These are phyloP conservation scores for Ustilago loliicola DNA, from an alignment of 1,284 basidiomycete genomes.

Conservation along the genomic window DNA sequence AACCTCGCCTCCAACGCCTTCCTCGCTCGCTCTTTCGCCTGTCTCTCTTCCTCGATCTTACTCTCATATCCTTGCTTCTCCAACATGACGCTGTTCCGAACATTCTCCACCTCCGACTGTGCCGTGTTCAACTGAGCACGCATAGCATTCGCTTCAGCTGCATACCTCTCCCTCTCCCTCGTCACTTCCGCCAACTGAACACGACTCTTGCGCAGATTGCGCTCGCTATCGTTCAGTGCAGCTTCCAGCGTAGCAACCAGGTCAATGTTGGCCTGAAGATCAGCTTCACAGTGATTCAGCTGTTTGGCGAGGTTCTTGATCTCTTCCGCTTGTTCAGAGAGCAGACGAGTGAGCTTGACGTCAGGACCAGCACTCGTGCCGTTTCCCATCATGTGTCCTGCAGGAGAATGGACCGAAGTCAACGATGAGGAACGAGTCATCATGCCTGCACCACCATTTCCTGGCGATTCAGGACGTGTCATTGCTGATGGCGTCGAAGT, in stretches of 20 bases:
- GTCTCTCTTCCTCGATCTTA: slow-evolving; percentile 58
- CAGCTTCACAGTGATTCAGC: slow-evolving; percentile 87
- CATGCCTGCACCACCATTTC: slow-evolving; percentile 18
- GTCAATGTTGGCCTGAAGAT: slow-evolving; percentile 91
- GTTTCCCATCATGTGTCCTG: slow-evolving; percentile 22
- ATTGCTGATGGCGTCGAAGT: slow-evolving; percentile 54
- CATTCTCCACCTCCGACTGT: slow-evolving; percentile 60
- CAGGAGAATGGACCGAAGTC: slow-evolving; percentile 52
- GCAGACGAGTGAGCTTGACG: slow-evolving; percentile 66
- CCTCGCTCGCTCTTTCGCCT: slow-evolving; percentile 61
- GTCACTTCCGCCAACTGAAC: slow-evolving; percentile 65
- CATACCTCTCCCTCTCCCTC: slow-evolving; percentile 60
- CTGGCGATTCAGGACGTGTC: slow-evolving; percentile 60
- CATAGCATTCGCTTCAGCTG: slow-evolving; percentile 58
- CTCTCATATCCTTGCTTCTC: slow-evolving; percentile 63
- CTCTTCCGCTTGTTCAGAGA: slow-evolving; percentile 83
- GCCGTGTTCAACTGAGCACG: slow-evolving; percentile 54
- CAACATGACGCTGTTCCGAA: slow-evolving; percentile 55
- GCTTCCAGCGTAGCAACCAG: slow-evolving; percentile 75
- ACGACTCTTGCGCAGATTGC: slow-evolving; percentile 64
- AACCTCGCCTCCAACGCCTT: slow-evolving; percentile 59
- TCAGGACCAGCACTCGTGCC: slow-evolving; percentile 28
- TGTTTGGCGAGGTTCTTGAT: slow-evolving; percentile 91
- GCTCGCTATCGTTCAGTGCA: slow-evolving; percentile 63
- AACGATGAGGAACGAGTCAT: slow-evolving; percentile 62